phyloP scores from a whole-genome alignment of 192 early-diverging fungal genomes.

The Rhizophagus prolifer region DNA sequence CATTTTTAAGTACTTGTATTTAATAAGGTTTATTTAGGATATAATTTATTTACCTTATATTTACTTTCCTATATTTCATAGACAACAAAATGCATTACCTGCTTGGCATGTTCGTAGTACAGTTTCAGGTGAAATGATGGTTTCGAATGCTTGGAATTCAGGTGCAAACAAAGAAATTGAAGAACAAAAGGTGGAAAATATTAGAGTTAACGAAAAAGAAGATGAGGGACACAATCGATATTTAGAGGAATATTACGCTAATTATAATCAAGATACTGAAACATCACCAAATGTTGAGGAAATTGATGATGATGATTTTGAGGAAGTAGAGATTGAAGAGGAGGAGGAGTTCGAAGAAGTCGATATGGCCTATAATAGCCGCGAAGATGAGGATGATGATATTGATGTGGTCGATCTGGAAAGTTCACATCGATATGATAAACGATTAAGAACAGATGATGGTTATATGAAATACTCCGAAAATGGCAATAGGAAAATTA shows the following conservation, averaged over 20 bases:
- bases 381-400: slow-evolving; percentile 28
- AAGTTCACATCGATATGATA: slow-evolving; percentile 1
- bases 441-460: slow-evolving; percentile 12
- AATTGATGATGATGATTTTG: slow-evolving; percentile 29
- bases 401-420: slow-evolving; percentile 11
- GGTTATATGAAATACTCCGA: neutral
- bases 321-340: neutral
- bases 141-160: slow-evolving; percentile 32
- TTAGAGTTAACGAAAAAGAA: slow-evolving; percentile 41
- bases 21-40: neutral
- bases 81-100: slow-evolving; percentile 74
- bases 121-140: slow-evolving; percentile 57
- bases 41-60: neutral
- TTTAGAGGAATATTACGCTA: slow-evolving; percentile 18
- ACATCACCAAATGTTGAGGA: slow-evolving; percentile 33
- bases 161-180: slow-evolving; percentile 42
- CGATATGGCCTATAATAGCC: neutral
- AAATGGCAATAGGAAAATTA: neutral
- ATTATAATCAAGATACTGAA: slow-evolving; percentile 27
- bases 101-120: slow-evolving; percentile 79
- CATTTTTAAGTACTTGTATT: neutral
- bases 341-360: neutral
- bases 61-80: neutral
- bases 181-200: slow-evolving; percentile 39
- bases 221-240: slow-evolving; percentile 43